These are phyloP conservation scores for Ophiorrhiza pumila DNA, from an alignment of 257 asterid genomes.

Conservation along the genomic window DNA sequence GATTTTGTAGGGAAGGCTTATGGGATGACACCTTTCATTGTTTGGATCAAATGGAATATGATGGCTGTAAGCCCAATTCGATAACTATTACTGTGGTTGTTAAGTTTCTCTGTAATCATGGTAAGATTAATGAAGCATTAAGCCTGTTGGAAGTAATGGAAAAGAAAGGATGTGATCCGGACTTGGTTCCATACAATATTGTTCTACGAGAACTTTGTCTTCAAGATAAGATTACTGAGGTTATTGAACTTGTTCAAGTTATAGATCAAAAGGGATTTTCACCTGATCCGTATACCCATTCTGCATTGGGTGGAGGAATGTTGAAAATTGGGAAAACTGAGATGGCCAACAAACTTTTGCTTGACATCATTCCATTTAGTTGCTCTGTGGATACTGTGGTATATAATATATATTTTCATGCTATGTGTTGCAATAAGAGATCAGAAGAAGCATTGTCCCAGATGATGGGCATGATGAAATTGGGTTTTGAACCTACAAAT, in stretches of 20 bases:
- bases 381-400: slow-evolving; percentile 37
- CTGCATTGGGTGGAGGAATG: slow-evolving; percentile 60
- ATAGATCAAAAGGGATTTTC: slow-evolving; percentile 43
- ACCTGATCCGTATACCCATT: slow-evolving; percentile 49
- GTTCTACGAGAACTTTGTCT: slow-evolving; percentile 51
- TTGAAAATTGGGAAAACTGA: slow-evolving; percentile 44
- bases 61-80: slow-evolving; percentile 42
- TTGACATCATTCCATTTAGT: slow-evolving; percentile 30
- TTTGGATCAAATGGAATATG: slow-evolving; percentile 41
- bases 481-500: slow-evolving; percentile 49
- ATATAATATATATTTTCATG: slow-evolving; percentile 45
- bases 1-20: slow-evolving; percentile 40
- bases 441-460: slow-evolving; percentile 39
- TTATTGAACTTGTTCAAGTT: slow-evolving; percentile 34
- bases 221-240: slow-evolving; percentile 37
- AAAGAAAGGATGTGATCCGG: slow-evolving; percentile 46
- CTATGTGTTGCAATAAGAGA: slow-evolving; percentile 33
- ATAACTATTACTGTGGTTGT: slow-evolving; percentile 45
- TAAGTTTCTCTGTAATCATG: slow-evolving; percentile 52
- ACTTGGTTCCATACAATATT: slow-evolving; percentile 54
- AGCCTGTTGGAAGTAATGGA: slow-evolving; percentile 43
- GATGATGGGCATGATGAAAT: slow-evolving; percentile 35
- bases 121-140: slow-evolving; percentile 44
- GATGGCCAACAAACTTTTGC: slow-evolving; percentile 32
- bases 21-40: slow-evolving; percentile 48